Evolutionary conservation across 352 stramenopile species (phyloP), one percentile per base, ranked within the genome.

Genomic region (Peronosclerospora sorghi): DNA sequence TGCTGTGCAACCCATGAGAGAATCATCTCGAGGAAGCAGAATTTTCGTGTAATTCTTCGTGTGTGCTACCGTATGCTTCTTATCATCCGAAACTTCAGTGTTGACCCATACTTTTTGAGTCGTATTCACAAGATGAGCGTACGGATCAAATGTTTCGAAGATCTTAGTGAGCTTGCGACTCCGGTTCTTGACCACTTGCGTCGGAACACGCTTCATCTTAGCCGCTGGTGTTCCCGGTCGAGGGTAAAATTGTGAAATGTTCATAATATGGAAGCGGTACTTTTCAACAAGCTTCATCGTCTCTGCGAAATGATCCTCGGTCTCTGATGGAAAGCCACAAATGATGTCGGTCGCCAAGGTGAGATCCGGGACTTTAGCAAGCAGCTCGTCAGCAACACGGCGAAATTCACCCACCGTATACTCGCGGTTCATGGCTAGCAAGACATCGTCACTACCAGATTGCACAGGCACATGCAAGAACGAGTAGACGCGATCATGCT

Each of bases 21-120:
- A 56, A 32, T 89, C 79, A 48, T 92, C 72, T 8, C 73, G 67
- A 21, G 56, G 50, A 17, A 96, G 50, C 14, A 95, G 56, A 17
- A 97, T 84, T 52, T 97, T 96, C n/a, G 84, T 86, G 53, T 96
- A 96, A 49, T 83, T 83, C 53, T 95, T 94, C 0, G 84, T 95
- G 57, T 97, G 87, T 15, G 65, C 82, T 13, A 97, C 83, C 14
- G 66, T 88, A 54, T 66, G 75, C 45, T 68, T 65, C 28, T 76
- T 66, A 45, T 92, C 80, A 19, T 91, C 69, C 5, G 72, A 86
- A 29, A 83, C 50, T 48, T 96, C 86, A 15, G 75, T 87, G 56
- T 87, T 89, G 32, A 91, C 65, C 73, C 75, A 93, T 18, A 92
- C 67, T 30, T 82, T 74, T 17, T 83, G 53, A 4, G 59, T 65